These are phyloP conservation scores for Neofusicoccum sp. DNA, from an alignment of 2,329 filamentous ascomycete species.

Conservation along the genomic window DNA sequence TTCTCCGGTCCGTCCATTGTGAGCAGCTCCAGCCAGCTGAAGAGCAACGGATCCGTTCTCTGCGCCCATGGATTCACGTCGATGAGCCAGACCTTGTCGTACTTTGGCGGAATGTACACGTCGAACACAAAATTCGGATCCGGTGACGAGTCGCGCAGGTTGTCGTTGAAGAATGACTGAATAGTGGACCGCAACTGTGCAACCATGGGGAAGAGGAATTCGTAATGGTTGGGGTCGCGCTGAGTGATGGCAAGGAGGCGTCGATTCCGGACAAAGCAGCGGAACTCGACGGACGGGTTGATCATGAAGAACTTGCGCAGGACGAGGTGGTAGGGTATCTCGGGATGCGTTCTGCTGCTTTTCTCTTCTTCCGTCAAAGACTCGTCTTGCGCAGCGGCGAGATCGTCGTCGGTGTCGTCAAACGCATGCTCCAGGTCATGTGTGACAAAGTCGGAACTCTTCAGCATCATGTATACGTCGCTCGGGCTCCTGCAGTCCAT, in stretches of 20 bases:
- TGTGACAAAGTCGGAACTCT: conserved; percentile 90
- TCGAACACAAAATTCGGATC: conserved; percentile 87
- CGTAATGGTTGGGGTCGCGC: conserved; percentile 85
- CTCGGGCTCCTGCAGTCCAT: conserved; percentile 86
- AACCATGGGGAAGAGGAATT: conserved; percentile 71
- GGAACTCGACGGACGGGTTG: conserved; percentile 89
- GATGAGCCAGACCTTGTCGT: conserved; percentile 78
- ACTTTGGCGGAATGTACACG: conserved; percentile 77
- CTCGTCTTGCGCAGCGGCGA: neutral
- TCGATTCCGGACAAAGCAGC: conserved; percentile 86
- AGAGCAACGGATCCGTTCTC: conserved; percentile 83
- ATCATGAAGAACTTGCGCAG: conserved; percentile 84
- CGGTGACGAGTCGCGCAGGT: conserved; percentile 73
- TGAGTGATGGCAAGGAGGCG: conserved; percentile 81
- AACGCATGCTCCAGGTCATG: conserved; percentile 94
- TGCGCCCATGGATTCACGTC: conserved; percentile 96
- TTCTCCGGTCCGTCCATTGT: conserved; percentile 63
- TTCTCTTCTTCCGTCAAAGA: neutral
- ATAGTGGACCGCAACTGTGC: conserved; percentile 67
- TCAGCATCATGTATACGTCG: conserved; percentile 90
- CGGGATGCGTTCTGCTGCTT: conserved; percentile 33
- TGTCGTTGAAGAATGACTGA: conserved; percentile 71
- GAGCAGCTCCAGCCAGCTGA: conserved; percentile 85
- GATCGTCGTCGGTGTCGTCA: conserved; percentile 59
- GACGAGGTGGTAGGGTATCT: conserved; percentile 75